Base-by-base conservation (phyloP, 805 yeast species). In the Candida rishiriensis region DNA sequence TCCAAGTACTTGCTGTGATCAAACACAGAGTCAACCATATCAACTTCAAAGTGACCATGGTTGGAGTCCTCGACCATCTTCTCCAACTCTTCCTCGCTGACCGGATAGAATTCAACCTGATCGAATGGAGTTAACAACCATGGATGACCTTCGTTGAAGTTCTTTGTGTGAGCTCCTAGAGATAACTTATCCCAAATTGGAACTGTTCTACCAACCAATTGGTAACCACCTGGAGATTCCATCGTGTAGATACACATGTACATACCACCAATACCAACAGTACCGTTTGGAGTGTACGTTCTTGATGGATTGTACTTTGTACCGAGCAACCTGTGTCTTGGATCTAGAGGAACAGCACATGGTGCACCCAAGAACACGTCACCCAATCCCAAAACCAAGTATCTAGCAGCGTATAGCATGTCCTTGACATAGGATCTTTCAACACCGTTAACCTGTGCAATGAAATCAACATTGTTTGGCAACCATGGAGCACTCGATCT, bases 141-240 rank as follows among this genome's bases (percentile, higher is more conserved):
- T 44, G 98, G 98, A 47, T 81, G 69, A 26, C 64, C 66, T 30
- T 62, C 52, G 34, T 66, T 71, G 50, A 53, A 63, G 8, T 72
- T 73, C 26, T 71, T 63, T 18, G 76, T 66, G 54, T 83, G 89
- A 18, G 71, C 66, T 35, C 89, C 93, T 51, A 93, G 71, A 29
- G 87, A 76, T 56, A 91, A 75, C 69, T 88, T 90, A 64, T 91
- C 99, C 99, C 99, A 91, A 56, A 91, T 90, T 43, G 98, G 98
- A 53, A 93, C 82, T 10, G 99, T 91, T 61, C 98, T 80, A 45
- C 98, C 99, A 50, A 89, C 91, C 55, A 91, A 76, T 70, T 91
- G 98, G 68, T 91, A 91, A 29, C 99, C 99, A 69, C 99, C 99
- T 39, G 99, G 99, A 21, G 97, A 88, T 54, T 88, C 95, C 91